A percentile compares a stretch with the other conserved stretches of the same genome.
phyloP scores from a whole-genome alignment of 148 eudicot genomes.

The Chenopodium suecicum region DNA sequence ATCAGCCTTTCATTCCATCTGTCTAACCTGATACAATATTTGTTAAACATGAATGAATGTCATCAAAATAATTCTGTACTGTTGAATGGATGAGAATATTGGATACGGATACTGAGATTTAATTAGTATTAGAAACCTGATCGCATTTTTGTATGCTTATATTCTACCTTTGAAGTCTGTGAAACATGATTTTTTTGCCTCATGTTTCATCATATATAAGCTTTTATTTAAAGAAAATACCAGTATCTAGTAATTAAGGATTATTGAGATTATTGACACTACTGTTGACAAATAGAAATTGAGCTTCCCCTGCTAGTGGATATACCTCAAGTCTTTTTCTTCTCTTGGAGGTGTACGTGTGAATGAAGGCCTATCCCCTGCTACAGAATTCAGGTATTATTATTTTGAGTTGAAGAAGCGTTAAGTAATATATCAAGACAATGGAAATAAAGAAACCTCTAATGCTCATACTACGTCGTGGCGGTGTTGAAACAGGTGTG shows the following conservation, averaged over 20 bases:
- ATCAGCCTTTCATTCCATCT: conserved; percentile 33
- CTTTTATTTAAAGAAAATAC: not conserved
- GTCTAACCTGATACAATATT: conserved; percentile 47
- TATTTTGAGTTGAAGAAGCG: conserved; percentile 12
- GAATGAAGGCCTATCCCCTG: conserved; percentile 38
- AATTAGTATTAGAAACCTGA: not conserved
- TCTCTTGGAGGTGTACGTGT: conserved; percentile 22
- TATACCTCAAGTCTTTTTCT: conserved; percentile 26
- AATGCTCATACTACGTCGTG: conserved; percentile 33
- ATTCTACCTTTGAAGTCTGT: not conserved
- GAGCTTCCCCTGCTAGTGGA: conserved; percentile 3
- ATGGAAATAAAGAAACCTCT: conserved; percentile 32
- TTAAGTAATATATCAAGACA: not conserved
- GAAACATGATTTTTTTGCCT: not conserved
- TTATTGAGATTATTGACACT: not conserved
- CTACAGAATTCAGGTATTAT: conserved; percentile 25
- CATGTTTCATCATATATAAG: not conserved
- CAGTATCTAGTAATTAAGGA: not conserved
- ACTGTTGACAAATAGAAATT: not conserved
- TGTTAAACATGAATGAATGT: conserved; percentile 35
- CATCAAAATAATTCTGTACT: not conserved
- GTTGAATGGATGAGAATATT: not conserved
- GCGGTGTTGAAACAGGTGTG: conserved; percentile 28
- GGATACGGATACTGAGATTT: not conserved
- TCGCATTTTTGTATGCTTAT: not conserved